Base-by-base conservation (phyloP, 768 basidiomycete genomes). In the Tricholoma sp. region DNA sequence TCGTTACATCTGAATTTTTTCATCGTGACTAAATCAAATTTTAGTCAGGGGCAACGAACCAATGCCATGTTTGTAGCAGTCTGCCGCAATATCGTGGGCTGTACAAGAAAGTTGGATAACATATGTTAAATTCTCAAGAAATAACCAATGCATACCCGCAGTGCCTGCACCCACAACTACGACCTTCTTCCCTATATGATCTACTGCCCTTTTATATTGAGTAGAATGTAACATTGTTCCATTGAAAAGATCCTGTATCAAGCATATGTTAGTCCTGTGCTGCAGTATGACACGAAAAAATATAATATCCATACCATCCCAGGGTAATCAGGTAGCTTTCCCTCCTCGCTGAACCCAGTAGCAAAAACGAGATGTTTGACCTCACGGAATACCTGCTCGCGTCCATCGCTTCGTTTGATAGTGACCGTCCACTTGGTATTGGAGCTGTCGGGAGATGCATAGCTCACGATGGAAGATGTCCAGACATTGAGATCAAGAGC, bases 111-210 rank as follows among this genome's bases (percentile, higher is more conserved):
- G 17, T 33, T 48, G 50, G 39, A 11, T 51, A 13, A 33, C 24
- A 37, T 15, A 2, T 7, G 3, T 10, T 76, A 2, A 32, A 4
- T 20, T 1, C 4, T 3, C 10, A 32, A 24, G 15, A n/a, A 32
- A 57, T n/a, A 8, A 31, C 34, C n/a, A n/a, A n/a, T n/a, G n/a
- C 61, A 31, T 45, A 76, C 79, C 79, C 29, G 82, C 83, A 51
- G 80, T 85, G 41, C 83, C 82, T 15, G 86, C 79, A 11, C 88
- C 86, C 2, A 89, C 72, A 17, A 89, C 74, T 1, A 88, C 73
- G 5, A 80, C 85, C 61, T 82, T 86, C 72, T 88, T 87, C 6
- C 85, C 85, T 6, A 69, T 57, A 60, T 80, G 78, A 33, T 78
- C 79, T 1, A 68, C 58, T 0, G 81, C 81, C 6, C 72, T 71